phyloP scores from a whole-genome alignment of 148 eudicot genomes.

The Fagopyrum homotropicum region DNA sequence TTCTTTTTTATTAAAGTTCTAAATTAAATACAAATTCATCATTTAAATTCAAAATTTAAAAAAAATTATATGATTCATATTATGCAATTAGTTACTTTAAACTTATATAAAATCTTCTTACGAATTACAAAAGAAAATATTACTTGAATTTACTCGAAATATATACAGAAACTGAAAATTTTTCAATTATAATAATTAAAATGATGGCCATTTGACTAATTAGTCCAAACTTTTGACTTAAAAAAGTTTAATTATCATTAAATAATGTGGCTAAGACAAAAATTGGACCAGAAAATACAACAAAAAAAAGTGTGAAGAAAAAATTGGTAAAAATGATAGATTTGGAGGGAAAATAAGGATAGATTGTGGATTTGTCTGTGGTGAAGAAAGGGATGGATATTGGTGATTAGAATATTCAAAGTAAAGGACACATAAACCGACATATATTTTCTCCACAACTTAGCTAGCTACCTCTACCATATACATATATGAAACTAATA shows the following conservation, averaged over 20 bases:
- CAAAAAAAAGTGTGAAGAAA: background rate
- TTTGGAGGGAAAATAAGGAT: background rate
- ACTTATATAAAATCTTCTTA: too few relatives aligned
- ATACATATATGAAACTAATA: too few relatives aligned
- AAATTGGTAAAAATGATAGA: background rate
- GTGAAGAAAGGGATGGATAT: conserved; percentile 1
- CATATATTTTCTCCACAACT: background rate
- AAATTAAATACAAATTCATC: too few relatives aligned
- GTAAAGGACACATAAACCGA: conserved; percentile 5
- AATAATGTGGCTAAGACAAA: background rate
- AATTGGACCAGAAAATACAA: background rate
- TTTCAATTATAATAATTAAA: too few relatives aligned
- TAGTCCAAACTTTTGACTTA: background rate
- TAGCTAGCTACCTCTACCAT: background rate
- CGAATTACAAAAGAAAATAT: too few relatives aligned
- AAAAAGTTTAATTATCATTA: background rate
- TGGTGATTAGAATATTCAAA: background rate
- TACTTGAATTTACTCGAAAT: too few relatives aligned
- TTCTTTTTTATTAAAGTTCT: too few relatives aligned
- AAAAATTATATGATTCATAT: too few relatives aligned
- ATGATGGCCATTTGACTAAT: background rate
- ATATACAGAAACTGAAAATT: too few relatives aligned
- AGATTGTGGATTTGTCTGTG: background rate
- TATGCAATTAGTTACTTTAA: too few relatives aligned
- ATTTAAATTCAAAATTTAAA: too few relatives aligned